Evolutionary conservation across 371 early-diverging fungal genomes (phyloP).

Genomic region (Parasitella parasitica): DNA sequence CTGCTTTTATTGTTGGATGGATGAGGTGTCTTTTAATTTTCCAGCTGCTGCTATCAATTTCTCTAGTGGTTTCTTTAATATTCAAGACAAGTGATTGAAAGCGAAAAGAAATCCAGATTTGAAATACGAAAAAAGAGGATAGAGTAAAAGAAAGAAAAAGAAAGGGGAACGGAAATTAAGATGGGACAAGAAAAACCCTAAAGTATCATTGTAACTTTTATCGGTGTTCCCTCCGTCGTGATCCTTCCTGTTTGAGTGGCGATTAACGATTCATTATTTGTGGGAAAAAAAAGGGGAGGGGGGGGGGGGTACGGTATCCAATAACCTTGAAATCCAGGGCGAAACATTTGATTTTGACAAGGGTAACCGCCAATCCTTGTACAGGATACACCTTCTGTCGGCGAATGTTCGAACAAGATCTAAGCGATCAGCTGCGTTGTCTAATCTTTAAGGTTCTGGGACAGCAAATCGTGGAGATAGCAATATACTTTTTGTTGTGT

Average conservation of each 20-base stretch:
- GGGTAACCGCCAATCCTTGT: slow-evolving; percentile 13
- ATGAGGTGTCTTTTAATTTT: too few species aligned
- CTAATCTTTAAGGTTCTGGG: too few species aligned
- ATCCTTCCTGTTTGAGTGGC: slow-evolving; percentile 7
- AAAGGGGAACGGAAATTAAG: slow-evolving; percentile 6
- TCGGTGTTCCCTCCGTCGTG: slow-evolving; percentile 2
- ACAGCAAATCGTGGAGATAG: too few species aligned
- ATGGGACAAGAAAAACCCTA: slow-evolving; percentile 6
- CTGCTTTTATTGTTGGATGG: neutral
- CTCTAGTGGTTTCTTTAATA: too few species aligned
- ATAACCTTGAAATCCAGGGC: slow-evolving; percentile 12
- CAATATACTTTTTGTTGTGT: too few species aligned
- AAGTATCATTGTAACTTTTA: neutral
- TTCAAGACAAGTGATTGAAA: too few species aligned
- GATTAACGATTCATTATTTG: neutral
- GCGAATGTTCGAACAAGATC: too few species aligned
- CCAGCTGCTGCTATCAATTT: too few species aligned
- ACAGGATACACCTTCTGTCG: too few species aligned
- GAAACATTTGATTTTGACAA: slow-evolving; percentile 10
- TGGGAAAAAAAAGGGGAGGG: neutral
- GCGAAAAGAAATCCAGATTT: too few species aligned
- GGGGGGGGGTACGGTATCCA: too few species aligned
- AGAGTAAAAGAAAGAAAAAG: neutral
- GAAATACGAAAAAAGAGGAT: slow-evolving; percentile 3
- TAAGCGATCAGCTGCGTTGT: too few species aligned